phyloP scores from a whole-genome alignment of 805 yeast genomes.

The Isabelozyma rhagii region DNA sequence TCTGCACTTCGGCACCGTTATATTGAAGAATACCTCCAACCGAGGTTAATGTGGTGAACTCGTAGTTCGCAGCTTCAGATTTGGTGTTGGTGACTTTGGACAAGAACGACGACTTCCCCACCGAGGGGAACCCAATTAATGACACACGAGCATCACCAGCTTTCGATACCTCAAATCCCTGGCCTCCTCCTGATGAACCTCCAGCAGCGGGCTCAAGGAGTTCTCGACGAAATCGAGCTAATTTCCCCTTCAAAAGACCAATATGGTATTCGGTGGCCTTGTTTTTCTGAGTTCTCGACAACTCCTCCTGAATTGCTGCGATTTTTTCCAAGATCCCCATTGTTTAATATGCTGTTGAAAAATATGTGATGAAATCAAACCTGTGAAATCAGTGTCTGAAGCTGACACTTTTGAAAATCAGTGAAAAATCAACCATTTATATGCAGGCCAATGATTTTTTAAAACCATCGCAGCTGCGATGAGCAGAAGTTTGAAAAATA shows the following conservation, averaged over 20 bases:
- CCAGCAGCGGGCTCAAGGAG: constrained; percentile 87
- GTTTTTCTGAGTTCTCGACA: constrained; percentile 93
- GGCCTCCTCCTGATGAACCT: constrained; percentile 69
- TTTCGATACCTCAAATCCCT: constrained; percentile 91
- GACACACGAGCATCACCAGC: constrained; percentile 97
- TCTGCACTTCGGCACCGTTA: constrained; percentile 95
- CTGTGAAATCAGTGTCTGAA: neutral
- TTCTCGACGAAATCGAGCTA: constrained; percentile 90
- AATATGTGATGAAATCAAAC: neutral
- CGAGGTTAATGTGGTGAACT: constrained; percentile 93
- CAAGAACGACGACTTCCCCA: constrained; percentile 90
- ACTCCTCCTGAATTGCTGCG: constrained; percentile 86
- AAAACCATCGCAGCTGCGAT: neutral
- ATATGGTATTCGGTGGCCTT: constrained; percentile 97
- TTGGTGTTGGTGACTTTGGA: constrained; percentile 90
- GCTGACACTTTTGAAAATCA: neutral
- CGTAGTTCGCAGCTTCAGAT: constrained; percentile 92
- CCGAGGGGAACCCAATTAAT: constrained; percentile 95
- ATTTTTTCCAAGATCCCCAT: constrained; percentile 61
- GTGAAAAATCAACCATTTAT: neutral
- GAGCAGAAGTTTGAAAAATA: neutral
- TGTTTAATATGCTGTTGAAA: neutral
- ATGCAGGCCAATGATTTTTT: neutral
- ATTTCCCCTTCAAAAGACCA: constrained; percentile 90
- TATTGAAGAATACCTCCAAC: constrained; percentile 95